These are phyloP conservation scores for Graphilbum sp. DNA, from an alignment of 2,329 filamentous ascomycete genomes.

Conservation along the genomic window DNA sequence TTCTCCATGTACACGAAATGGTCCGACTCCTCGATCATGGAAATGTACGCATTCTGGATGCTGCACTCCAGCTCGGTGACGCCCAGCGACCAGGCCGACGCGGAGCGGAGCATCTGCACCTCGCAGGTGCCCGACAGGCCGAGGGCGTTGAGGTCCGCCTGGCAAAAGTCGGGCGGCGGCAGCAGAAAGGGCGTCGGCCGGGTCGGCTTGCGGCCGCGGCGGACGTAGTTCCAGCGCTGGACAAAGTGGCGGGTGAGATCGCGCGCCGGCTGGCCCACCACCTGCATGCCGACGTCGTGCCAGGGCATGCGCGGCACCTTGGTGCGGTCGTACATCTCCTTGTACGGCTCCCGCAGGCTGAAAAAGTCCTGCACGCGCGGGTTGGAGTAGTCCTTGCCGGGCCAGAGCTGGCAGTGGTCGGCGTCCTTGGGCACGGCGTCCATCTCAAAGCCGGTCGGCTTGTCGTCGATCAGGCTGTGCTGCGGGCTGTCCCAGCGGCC, in stretches of 20 bases:
- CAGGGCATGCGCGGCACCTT: conserved; percentile 90
- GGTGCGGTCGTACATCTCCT: conserved; percentile 94
- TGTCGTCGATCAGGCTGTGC: conserved; percentile 81
- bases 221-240: conserved; percentile 93
- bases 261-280: conserved; percentile 86
- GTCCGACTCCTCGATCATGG: conserved; percentile 86
- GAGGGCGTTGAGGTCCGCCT: conserved; percentile 69
- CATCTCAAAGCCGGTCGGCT: conserved; percentile 82
- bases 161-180: conserved; percentile 80
- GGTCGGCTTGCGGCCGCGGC: conserved; percentile 83
- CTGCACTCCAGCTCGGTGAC: conserved; percentile 80
- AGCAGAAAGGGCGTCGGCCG: conserved; percentile 85
- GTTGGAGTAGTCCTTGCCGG: conserved; percentile 97
- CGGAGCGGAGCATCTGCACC: conserved; percentile 86
- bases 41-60: conserved; percentile 89
- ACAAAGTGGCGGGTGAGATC: conserved; percentile 94
- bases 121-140: conserved; percentile 90
- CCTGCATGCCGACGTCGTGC: conserved; percentile 97
- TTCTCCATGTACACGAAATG: conserved; percentile 99
- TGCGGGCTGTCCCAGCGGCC: conserved; percentile 95
- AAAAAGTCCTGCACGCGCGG: conserved; percentile 92
- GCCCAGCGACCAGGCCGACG: conserved; percentile 80
- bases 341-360: conserved; percentile 81
- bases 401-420: conserved; percentile 90
- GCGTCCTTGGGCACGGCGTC: conserved; percentile 66